Percentiles rank a stretch among this genome's conserved stretches.
Evolutionary conservation across 768 basidiomycete genomes (phyloP).

Genomic region (Podaxis sp.): DNA sequence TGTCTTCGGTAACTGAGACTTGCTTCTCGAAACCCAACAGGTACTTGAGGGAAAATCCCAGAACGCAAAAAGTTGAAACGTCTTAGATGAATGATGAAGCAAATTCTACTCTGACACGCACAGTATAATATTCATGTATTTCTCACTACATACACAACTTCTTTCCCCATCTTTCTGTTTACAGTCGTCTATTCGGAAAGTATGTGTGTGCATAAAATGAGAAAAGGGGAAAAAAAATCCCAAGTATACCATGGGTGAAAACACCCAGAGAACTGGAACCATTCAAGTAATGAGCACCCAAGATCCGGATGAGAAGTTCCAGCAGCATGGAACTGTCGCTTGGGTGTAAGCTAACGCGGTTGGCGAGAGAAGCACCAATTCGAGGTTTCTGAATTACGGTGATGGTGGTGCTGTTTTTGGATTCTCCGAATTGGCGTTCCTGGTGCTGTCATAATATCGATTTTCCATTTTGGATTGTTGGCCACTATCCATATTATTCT

Average conservation of each 20-base stretch:
- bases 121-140: neutral
- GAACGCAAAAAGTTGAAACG: neutral
- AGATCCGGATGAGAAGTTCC: neutral
- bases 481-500: too few relatives aligned
- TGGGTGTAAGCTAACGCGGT: neutral
- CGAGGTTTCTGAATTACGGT: neutral
- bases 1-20: neutral
- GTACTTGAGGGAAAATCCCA: neutral
- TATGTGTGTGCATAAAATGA: neutral
- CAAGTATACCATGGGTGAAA: too few relatives aligned
- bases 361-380: neutral
- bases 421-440: too few relatives aligned
- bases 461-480: too few relatives aligned
- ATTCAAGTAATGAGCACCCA: neutral
- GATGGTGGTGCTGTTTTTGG: too few relatives aligned
- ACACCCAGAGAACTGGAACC: neutral
- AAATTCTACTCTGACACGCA: neutral
- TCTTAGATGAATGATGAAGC: neutral
- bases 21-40: neutral
- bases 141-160: neutral
- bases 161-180: neutral
- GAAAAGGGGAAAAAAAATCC: too few relatives aligned
- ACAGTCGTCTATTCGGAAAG: neutral
- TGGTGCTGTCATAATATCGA: too few relatives aligned
- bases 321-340: neutral